Evolutionary conservation across 805 yeast genomes (phyloP), one percentile per base, ranked within the genome.

Genomic region (Cyberlindnera amylophila): DNA sequence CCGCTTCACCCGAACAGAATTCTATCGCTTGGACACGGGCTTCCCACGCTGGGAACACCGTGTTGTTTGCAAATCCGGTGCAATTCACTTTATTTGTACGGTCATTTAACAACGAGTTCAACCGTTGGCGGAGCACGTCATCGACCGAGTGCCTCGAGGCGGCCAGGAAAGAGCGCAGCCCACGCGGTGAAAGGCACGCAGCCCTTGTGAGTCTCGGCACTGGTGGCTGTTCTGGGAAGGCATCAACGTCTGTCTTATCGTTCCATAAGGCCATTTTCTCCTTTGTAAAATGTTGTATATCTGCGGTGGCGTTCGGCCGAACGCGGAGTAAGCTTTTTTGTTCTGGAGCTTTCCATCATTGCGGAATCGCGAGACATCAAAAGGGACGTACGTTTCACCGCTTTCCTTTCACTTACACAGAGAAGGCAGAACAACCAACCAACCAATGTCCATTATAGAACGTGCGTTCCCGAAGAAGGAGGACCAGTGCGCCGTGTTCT

Each of bases 1-100:
- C 47, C 24, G 67, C 71, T 29, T 46, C 7, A 64, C 57, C 48
- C 66, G 61, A 54, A 50, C 82, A 77, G 47, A 57, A 74, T n/a
- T 58, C 53, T 19, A 77, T 68, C 1, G 69, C 63, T 4, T 54
- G 45, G 1, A 59, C 39, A 43, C 82, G 59, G 18, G 64, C 59
- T n/a, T 52, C 48, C 82, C 82, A 77, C 32, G 68, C 69, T 7
- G 73, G 72, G 44, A 61, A 66, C n/a, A 77, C 40, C 27, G 70
- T 65, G 2, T 58, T 47, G 12, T 55, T 36, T 1, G 71, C 52
- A 32, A 72, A 65, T n/a, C n/a, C n/a, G n/a, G n/a, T n/a, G n/a
- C n/a, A n/a, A n/a, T n/a, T n/a, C n/a, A n/a, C n/a, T n/a, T 9
- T 21, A 21, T 21, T 30, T 28, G n/a, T 17, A 18, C 11, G 23